Base-by-base conservation (phyloP, 2,329 filamentous ascomycete species). In the Fusarium subglutinans region DNA sequence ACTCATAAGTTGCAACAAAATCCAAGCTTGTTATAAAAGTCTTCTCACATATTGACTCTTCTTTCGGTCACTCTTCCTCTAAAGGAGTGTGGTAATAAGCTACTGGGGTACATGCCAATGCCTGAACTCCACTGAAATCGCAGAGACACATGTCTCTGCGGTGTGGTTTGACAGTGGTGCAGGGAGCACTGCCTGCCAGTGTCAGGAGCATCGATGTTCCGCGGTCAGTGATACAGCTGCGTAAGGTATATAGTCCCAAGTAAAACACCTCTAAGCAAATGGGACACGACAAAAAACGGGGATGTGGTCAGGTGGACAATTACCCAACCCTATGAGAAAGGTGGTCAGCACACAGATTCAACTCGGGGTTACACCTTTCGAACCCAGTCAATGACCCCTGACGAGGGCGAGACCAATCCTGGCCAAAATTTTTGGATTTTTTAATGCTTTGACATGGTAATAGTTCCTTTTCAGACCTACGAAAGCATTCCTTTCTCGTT, bases 41-140 rank as follows among this genome's bases (percentile, higher is more conserved):
- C 20, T 12, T 28, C 10, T n/a, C 5, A 5, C 10, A 17, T 30
- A 1, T n/a, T 7, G 0, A 30, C 4, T 30, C 20, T 17, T 17
- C 10, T 13, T 30, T 12, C 7, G 6, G 0, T 13, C 7, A 5
- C 43, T 44, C n/a, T 24, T 4, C n/a, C n/a, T 44, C 1, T 28
- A 6, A 22, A 30, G 20, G 20, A 30, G 26, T 6, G 26, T 48
- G 10, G 45, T 3, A n/a, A 30, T 18, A n/a, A n/a, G 28, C 15
- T 8, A 11, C 10, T 9, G 5, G 6, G 47, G 15, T 50, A 22
- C 28, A 22, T 7, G 10, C 10, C 14, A n/a, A 10, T 30, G 10
- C 28, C 5, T n/a, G 2, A 18, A 20, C 10, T n/a, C 14, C 5
- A 12, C 8, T 9, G 5, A 13, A 30, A 18, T n/a, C 28, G 20